Percentiles rank a stretch among this genome's conserved stretches.
phyloP scores from a whole-genome alignment of 495 filamentous ascomycete species.

The Pseudevernia furfuracea region DNA sequence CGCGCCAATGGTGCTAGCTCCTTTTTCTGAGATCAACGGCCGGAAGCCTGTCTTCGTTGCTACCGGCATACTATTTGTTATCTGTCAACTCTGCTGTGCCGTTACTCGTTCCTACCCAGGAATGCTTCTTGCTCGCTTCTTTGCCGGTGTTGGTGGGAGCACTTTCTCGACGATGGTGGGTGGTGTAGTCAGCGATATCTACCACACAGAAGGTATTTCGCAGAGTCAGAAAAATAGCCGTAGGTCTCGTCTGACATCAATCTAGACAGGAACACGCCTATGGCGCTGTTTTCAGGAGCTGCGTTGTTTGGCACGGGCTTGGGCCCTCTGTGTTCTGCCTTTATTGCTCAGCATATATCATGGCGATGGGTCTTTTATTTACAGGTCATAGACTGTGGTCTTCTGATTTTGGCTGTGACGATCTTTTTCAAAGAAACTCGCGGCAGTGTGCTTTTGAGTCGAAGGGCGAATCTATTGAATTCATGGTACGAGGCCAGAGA shows the following conservation, averaged over 20 bases:
- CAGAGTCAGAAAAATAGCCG: background rate
- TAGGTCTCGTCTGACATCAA: background rate
- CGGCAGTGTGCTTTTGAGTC: constrained; percentile 70
- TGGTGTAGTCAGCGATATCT: constrained; percentile 85
- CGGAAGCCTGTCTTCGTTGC: constrained; percentile 72
- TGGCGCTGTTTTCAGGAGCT: constrained; percentile 73
- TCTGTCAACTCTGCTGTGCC: constrained; percentile 69
- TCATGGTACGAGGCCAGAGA: constrained; percentile 72
- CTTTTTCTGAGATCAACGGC: constrained; percentile 82
- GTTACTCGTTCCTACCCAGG: constrained; percentile 62
- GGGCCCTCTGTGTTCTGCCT: constrained; percentile 65
- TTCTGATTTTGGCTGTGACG: constrained; percentile 55
- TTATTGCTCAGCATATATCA: constrained; percentile 55
- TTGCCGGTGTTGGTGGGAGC: constrained; percentile 64
- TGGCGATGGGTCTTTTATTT: constrained; percentile 94
- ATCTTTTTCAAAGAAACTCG: constrained; percentile 75
- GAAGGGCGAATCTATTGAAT: constrained; percentile 69
- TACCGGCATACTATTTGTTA: constrained; percentile 60
- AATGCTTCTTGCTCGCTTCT: constrained; percentile 69
- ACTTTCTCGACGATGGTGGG: constrained; percentile 92
- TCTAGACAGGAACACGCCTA: constrained; percentile 67
- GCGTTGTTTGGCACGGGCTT: constrained; percentile 76
- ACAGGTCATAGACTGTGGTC: constrained; percentile 62
- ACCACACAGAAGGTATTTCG: constrained; percentile 52
- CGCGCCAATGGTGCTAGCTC: constrained; percentile 85